These are phyloP conservation scores for Diaporthe citrichinensis DNA, from an alignment of 2,329 filamentous ascomycete genomes.

Conservation along the genomic window DNA sequence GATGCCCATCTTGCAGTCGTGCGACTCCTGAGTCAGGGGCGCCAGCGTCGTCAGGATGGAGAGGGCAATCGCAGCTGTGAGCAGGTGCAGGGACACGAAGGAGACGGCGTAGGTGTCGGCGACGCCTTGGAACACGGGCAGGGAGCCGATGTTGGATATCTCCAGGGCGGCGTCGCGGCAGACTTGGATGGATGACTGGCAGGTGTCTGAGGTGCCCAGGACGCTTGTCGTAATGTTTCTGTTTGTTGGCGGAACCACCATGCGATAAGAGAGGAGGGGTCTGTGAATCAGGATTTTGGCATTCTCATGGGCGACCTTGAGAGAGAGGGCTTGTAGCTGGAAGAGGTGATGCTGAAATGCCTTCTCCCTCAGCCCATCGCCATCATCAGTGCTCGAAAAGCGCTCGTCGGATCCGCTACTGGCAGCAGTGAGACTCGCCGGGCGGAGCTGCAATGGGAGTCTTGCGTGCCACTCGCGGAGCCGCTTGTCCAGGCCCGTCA, in stretches of 20 bases:
- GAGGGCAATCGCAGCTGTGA: slow-evolving; percentile 47
- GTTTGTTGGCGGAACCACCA: neutral
- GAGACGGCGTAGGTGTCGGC: slow-evolving; percentile 46
- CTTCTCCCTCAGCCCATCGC: rapidly evolving
- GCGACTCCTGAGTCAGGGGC: slow-evolving; percentile 44
- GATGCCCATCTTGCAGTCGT: slow-evolving; percentile 44
- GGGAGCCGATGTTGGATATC: slow-evolving; percentile 42
- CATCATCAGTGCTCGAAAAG: too few species aligned
- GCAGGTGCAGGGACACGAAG: slow-evolving; percentile 46
- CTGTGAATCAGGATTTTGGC: neutral
- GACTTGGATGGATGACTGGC: slow-evolving; percentile 34
- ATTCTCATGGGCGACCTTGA: neutral
- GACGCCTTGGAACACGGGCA: slow-evolving; percentile 38
- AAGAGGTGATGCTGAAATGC: neutral
- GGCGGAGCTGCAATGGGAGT: neutral
- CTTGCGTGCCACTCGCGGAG: neutral
- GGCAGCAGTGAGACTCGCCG: neutral
- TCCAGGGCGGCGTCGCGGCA: slow-evolving; percentile 46
- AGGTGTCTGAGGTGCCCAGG: neutral
- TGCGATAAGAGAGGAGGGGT: neutral
- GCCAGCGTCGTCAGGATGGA: slow-evolving; percentile 45
- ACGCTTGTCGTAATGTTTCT: neutral
- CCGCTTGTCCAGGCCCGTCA: neutral
- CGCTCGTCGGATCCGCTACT: too few species aligned
- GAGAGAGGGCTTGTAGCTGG: neutral